Percentiles rank a stretch among this genome's conserved stretches.
Conservation (phyloP, 805 yeast genomes). For the Saccharomycopsis lassenensis region DNA sequence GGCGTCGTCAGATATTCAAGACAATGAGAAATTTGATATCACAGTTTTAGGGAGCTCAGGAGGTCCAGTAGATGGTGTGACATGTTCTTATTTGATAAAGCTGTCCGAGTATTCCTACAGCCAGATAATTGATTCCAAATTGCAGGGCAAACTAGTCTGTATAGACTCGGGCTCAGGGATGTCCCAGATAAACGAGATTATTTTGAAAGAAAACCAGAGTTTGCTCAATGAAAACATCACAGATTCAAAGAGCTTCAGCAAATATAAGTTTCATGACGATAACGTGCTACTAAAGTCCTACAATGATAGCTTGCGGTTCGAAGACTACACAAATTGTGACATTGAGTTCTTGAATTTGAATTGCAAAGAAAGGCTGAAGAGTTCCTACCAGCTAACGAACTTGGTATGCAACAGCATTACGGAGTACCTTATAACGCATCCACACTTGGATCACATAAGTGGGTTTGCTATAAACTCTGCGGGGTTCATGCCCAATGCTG, state of each 20-base stretch:
- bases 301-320: constrained; percentile 23
- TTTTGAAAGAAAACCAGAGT: constrained; percentile 17
- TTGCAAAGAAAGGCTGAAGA: constrained; percentile 5
- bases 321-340: constrained; percentile 23
- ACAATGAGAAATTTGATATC: constrained; percentile 34
- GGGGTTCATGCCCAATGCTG: constrained; percentile 25
- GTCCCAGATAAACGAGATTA: constrained; percentile 38
- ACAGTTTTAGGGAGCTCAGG: constrained; percentile 73
- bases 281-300: constrained; percentile 24
- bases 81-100: constrained; percentile 59
- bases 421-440: constrained; percentile 57
- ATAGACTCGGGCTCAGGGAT: constrained; percentile 79
- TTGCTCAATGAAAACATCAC: constrained; percentile 1
- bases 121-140: constrained; percentile 24
- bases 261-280: not conserved
- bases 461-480: constrained; percentile 69
- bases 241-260: not conserved
- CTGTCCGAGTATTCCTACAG: constrained; percentile 35
- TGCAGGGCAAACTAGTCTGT: constrained; percentile 35
- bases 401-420: constrained; percentile 28
- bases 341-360: constrained; percentile 23
- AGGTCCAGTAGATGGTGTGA: constrained; percentile 67
- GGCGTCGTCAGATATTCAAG: no score
- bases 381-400: constrained; percentile 26
- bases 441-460: constrained; percentile 73